phyloP scores from a whole-genome alignment of 192 early-diverging fungal genomes.

The Rhizoclosmatium globosum region DNA sequence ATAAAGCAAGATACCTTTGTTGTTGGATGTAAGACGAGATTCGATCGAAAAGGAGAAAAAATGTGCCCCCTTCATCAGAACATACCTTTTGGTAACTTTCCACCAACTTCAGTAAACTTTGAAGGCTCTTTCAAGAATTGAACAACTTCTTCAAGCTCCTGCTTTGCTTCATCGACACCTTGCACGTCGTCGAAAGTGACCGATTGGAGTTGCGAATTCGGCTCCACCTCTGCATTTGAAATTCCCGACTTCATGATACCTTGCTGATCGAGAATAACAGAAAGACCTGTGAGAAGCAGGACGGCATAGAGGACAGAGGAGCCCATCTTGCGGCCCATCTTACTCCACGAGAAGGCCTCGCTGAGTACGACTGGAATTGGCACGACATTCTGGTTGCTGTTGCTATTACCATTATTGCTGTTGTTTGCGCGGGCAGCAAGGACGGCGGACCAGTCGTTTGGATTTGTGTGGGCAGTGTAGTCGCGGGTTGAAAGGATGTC shows the following conservation, averaged over 20 bases:
- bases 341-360: conserved; percentile 67
- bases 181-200: conserved; percentile 95
- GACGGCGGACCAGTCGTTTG: neutral
- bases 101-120: conserved; percentile 91
- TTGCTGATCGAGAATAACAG: conserved; percentile 64
- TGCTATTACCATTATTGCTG: neutral
- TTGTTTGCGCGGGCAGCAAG: neutral
- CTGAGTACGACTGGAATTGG: conserved; percentile 60
- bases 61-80: neutral
- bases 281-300: conserved; percentile 60
- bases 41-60: neutral
- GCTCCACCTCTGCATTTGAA: conserved; percentile 54
- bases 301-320: conserved; percentile 52
- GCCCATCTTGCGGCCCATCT: conserved; percentile 55
- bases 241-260: conserved; percentile 64
- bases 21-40: neutral
- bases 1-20: conserved; percentile 59
- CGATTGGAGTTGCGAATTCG: conserved; percentile 55
- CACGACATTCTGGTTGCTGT: conserved; percentile 28
- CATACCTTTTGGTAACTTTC: conserved; percentile 94
- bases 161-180: conserved; percentile 98
- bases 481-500: neutral
- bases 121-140: conserved; percentile 93
- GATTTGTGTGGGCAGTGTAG: conserved; percentile 11
- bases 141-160: conserved; percentile 95